Evolutionary conservation across 306 rosid genomes (phyloP).

Genomic region (Herpetospermum pedunculosum): DNA sequence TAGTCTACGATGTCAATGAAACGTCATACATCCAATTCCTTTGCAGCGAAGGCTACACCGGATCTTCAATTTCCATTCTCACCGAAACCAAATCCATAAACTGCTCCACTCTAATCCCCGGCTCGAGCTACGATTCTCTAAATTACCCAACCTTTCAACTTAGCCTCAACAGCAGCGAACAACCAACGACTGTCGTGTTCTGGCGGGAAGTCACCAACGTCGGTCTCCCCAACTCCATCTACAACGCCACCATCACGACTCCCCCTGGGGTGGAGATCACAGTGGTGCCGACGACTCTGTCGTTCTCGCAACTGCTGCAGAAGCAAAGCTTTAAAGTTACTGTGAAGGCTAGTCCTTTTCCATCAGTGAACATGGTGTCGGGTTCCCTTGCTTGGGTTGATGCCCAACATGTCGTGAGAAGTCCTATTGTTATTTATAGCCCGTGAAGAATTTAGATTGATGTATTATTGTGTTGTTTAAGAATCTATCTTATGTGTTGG

Average conservation of each 20-base stretch:
- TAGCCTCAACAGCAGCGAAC: conserved; percentile 18
- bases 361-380: conserved; percentile 29
- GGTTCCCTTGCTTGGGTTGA: conserved; percentile 58
- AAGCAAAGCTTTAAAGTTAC: conserved; percentile 58
- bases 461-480: too few species aligned
- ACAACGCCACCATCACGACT: conserved; percentile 41
- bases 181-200: conserved; percentile 29
- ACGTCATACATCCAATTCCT: conserved; percentile 55
- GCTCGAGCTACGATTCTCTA: conserved; percentile 55
- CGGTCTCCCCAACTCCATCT: conserved; percentile 36
- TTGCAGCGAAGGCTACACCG: conserved; percentile 65
- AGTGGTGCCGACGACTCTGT: conserved; percentile 37
- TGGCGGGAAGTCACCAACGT: conserved; percentile 67
- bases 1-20: conserved; percentile 60
- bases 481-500: not conserved
- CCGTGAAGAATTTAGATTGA: too few species aligned
- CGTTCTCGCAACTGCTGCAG: conserved; percentile 34
- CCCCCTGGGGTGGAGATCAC: conserved; percentile 54
- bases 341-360: conserved; percentile 47
- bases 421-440: conserved; percentile 59
- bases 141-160: conserved; percentile 77
- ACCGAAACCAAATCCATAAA: conserved; percentile 39
- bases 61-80: conserved; percentile 33
- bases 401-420: conserved; percentile 38
- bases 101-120: conserved; percentile 58